Percentiles rank a stretch among this genome's conserved stretches.
Conservation (phyloP, 2,329 filamentous ascomycete species). For the Microcyclospora tardicrescens region DNA sequence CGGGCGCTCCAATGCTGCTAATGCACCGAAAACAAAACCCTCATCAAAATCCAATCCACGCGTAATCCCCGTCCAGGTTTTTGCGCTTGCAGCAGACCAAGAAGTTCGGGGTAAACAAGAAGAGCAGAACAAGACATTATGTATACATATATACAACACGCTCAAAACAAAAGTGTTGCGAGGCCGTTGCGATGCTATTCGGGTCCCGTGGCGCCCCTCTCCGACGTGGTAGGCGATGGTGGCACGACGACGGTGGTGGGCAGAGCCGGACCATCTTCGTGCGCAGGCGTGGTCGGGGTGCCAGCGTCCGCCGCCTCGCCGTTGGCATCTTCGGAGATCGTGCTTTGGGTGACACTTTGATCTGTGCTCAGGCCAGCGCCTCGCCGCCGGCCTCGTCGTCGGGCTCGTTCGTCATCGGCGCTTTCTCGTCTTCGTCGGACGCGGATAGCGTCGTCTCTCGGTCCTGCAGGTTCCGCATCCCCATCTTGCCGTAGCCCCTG, state of each 20-base stretch:
- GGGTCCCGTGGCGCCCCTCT: not conserved
- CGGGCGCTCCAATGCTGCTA: no score
- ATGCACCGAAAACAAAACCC: no score
- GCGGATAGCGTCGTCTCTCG: conserved; percentile 26
- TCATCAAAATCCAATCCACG: no score
- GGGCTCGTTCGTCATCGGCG: conserved; percentile 64
- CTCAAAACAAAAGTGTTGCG: not conserved
- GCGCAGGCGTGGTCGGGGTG: not conserved
- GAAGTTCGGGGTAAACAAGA: not conserved
- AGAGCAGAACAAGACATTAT: not conserved
- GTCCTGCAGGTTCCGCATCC: conserved; percentile 42
- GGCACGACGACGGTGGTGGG: conserved; percentile 18
- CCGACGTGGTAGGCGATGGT: conserved; percentile 16
- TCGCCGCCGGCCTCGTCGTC: conserved; percentile 45
- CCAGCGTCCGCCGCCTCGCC: conserved; percentile 2
- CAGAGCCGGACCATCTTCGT: not conserved
- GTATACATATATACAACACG: not conserved
- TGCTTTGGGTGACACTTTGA: conserved; percentile 21
- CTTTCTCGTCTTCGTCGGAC: conserved; percentile 57
- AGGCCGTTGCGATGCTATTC: not conserved
- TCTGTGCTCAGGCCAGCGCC: conserved; percentile 20
- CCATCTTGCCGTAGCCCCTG: conserved; percentile 64
- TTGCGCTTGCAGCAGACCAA: no score
- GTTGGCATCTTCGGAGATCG: conserved; percentile 20
- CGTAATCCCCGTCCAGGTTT: no score